These are phyloP conservation scores for Limtongia smithiae DNA, from an alignment of 805 yeast species.

Conservation along the genomic window DNA sequence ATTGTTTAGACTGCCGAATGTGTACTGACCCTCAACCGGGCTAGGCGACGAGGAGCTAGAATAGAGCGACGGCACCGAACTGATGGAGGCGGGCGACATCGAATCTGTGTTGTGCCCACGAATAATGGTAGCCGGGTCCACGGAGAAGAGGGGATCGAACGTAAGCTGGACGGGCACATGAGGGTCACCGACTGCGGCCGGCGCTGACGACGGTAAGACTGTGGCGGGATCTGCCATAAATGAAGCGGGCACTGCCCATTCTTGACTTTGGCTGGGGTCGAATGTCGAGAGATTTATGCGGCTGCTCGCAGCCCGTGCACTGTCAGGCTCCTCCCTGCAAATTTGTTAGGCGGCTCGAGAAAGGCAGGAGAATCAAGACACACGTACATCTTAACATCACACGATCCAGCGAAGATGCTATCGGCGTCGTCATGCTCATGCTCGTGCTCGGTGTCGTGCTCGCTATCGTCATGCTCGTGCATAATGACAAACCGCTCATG, in stretches of 20 bases:
- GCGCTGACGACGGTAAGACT: background rate
- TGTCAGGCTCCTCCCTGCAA: too few relatives aligned
- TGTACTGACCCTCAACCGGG: constrained; percentile 12
- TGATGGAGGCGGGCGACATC: constrained; percentile 25
- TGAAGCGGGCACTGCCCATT: too few relatives aligned
- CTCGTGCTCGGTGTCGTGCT: constrained; percentile 25
- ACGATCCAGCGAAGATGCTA: background rate
- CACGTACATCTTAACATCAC: background rate
- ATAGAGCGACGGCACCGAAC: constrained; percentile 16
- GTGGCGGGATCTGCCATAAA: too few relatives aligned
- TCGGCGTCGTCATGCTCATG: constrained; percentile 12
- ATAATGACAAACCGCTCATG: constrained; percentile 20
- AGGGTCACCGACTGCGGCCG: background rate
- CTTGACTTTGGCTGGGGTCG: too few relatives aligned
- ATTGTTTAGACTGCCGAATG: too few relatives aligned
- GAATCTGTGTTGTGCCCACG: constrained; percentile 11
- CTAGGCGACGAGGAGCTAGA: constrained; percentile 19
- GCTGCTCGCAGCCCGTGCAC: too few relatives aligned
- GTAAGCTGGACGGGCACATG: background rate
- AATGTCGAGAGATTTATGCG: too few relatives aligned
- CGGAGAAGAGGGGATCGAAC: background rate
- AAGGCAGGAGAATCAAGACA: too few relatives aligned
- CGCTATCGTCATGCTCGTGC: constrained; percentile 20
- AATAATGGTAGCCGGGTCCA: constrained; percentile 22
- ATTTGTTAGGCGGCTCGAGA: too few relatives aligned